Conservation (phyloP, 2,329 filamentous ascomycete species). For the Claviceps sp. region DNA sequence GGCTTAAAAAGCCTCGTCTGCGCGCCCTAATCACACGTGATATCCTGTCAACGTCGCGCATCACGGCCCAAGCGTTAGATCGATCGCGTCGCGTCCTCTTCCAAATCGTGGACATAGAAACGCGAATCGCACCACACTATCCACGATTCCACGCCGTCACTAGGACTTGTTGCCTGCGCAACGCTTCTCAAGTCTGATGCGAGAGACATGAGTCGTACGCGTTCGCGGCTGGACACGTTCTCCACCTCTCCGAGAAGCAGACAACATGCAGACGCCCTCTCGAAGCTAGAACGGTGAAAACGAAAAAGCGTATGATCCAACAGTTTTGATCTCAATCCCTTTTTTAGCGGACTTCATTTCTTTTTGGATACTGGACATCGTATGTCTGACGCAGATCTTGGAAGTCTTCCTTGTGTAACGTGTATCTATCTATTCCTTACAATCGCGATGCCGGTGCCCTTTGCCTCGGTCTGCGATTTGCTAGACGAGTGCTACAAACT, state of each 20-base stretch:
- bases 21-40: conserved; percentile 16
- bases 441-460: conserved; percentile 47
- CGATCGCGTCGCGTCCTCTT: neutral
- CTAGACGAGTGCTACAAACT: conserved; percentile 51
- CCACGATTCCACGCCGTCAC: neutral
- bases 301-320: neutral
- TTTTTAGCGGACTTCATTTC: neutral
- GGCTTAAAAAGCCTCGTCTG: too few relatives aligned
- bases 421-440: neutral
- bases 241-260: neutral
- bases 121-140: neutral
- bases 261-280: neutral
- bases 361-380: neutral
- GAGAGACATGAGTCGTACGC: neutral
- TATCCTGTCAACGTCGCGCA: conserved; percentile 16
- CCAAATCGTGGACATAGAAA: neutral
- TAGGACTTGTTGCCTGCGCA: neutral
- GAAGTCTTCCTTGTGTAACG: neutral
- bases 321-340: too few relatives aligned
- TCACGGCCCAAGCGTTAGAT: neutral
- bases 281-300: neutral
- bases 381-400: neutral
- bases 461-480: conserved; percentile 59
- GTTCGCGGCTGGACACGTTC: neutral
- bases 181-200: neutral